Evolutionary conservation across 225 moss, liverwort and hornwort genomes (phyloP).

Genomic region (Thuidium tamariscinum): DNA sequence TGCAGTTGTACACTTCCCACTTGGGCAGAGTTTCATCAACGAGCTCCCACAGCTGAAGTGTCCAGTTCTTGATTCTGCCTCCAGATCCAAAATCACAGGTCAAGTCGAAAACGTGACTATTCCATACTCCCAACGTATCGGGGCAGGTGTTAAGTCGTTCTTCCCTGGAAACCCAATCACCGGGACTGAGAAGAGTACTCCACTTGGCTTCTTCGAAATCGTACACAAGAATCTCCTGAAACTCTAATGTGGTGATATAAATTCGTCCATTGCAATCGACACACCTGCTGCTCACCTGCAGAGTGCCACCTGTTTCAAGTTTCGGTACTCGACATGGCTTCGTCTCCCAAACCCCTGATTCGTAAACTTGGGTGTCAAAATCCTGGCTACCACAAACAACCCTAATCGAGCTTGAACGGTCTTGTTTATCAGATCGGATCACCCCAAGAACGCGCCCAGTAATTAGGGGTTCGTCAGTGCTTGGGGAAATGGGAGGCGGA

Average conservation of each 20-base stretch:
- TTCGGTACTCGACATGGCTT: background rate
- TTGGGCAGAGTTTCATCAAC: background rate
- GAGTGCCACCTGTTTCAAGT: rapidly evolving
- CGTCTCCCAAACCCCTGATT: background rate
- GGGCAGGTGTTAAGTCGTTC: too few relatives aligned
- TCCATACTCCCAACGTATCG: background rate
- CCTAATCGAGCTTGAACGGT: background rate
- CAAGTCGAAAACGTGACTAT: background rate
- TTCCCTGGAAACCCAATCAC: background rate
- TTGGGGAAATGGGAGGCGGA: background rate
- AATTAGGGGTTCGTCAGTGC: rapidly evolving
- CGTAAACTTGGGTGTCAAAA: background rate
- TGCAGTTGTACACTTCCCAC: background rate
- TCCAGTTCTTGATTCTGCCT: background rate
- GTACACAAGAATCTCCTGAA: background rate
- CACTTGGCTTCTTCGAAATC: background rate
- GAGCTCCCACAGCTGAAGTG: background rate
- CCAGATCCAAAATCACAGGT: background rate
- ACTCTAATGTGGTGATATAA: background rate
- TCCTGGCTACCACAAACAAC: background rate
- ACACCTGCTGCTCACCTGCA: background rate
- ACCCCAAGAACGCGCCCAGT: too few relatives aligned
- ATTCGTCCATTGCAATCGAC: background rate
- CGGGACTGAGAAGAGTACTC: background rate
- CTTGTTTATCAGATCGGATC: background rate